phyloP scores from a whole-genome alignment of 768 basidiomycete genomes.

The Termitomyces eurrhizus region DNA sequence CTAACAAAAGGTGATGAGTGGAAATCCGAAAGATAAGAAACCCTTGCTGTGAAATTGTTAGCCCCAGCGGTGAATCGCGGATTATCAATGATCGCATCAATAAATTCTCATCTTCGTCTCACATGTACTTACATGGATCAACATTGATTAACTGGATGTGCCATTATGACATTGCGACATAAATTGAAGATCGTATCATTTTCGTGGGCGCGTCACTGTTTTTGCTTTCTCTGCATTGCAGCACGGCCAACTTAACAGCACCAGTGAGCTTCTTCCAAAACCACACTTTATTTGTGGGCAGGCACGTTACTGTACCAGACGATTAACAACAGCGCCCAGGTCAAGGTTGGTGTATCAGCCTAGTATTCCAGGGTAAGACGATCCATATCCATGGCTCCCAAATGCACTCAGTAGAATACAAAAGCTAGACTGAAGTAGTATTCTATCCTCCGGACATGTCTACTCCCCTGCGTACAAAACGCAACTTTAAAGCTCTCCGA shows the following conservation, averaged over 20 bases:
- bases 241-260: background rate
- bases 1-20: background rate
- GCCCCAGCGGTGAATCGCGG: too few species aligned
- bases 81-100: too few species aligned
- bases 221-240: background rate
- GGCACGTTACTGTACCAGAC: background rate
- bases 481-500: constrained; percentile 85
- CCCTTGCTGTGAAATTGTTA: too few species aligned
- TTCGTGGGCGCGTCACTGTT: background rate
- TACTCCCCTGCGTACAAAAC: constrained; percentile 74
- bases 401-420: background rate
- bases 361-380: background rate
- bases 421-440: background rate
- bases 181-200: background rate
- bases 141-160: background rate
- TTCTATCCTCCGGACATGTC: background rate
- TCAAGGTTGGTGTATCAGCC: background rate
- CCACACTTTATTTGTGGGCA: background rate
- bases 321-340: background rate
- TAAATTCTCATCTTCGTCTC: too few species aligned
- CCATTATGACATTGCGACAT: background rate
- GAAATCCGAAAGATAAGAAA: background rate
- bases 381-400: background rate
- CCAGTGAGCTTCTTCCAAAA: background rate
- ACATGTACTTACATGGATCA: too few species aligned